Conservation (phyloP, 2,329 filamentous ascomycete genomes). For the Chalaropsis ovoidea region DNA sequence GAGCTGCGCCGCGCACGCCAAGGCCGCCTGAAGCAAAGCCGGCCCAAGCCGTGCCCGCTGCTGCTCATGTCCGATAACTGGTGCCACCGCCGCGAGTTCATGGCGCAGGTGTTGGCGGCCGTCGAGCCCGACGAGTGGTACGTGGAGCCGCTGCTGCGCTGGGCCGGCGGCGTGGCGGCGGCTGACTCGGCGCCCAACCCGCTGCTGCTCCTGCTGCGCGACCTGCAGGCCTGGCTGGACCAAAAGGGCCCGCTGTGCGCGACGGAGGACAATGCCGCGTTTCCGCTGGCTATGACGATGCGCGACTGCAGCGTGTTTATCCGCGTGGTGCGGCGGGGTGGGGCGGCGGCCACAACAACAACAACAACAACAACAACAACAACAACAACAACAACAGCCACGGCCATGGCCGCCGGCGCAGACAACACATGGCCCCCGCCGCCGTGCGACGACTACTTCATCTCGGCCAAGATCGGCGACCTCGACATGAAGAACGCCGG, state of each 20-base stretch:
- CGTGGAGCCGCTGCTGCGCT: conserved; percentile 22
- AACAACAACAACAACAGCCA: no score
- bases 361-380: no score
- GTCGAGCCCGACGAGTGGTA: conserved; percentile 26
- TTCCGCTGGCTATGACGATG: conserved; percentile 66
- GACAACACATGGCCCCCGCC: not conserved
- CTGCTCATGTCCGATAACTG: conserved; percentile 30
- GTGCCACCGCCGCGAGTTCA: conserved; percentile 34
- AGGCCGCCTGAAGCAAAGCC: conserved; percentile 32
- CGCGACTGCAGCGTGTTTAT: conserved; percentile 69
- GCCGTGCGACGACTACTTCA: conserved; percentile 4
- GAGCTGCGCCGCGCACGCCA: conserved; percentile 34
- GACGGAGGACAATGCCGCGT: conserved; percentile 37
- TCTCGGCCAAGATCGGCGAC: conserved; percentile 47
- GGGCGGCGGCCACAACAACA: no score
- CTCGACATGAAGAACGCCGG: conserved; percentile 63
- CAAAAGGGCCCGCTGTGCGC: conserved; percentile 37
- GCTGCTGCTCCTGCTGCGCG: conserved; percentile 33
- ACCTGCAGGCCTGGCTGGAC: conserved; percentile 38
- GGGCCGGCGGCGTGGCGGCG: conserved; percentile 22
- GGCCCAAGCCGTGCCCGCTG: conserved; percentile 55
- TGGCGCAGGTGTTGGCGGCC: conserved; percentile 30
- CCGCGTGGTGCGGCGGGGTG: conserved; percentile 42
- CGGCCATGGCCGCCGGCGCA: no score
- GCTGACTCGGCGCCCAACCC: conserved; percentile 29